Conservation (phyloP, 192 early-diverging fungal genomes). For the Gonapodya sp. region DNA sequence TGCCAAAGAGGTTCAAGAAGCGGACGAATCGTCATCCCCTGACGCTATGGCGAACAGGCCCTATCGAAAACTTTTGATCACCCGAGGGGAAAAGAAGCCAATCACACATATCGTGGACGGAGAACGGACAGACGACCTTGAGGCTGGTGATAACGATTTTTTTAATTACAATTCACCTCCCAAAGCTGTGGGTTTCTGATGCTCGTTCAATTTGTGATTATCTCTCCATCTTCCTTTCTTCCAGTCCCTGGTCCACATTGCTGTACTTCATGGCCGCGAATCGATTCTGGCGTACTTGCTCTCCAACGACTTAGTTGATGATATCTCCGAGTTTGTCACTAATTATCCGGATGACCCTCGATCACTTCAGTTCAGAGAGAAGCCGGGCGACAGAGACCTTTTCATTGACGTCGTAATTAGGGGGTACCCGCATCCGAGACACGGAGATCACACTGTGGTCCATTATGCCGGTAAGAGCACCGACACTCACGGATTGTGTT, state of each 20-base stretch:
- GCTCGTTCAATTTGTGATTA: no score
- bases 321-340: background rate
- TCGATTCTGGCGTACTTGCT: background rate
- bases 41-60: background rate
- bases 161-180: background rate
- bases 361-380: background rate
- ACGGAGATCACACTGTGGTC: background rate
- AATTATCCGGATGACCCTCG: background rate
- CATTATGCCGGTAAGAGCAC: background rate
- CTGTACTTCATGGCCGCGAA: background rate
- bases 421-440: background rate
- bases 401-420: background rate
- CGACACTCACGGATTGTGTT: no score
- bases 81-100: background rate
- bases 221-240: no score
- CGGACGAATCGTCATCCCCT: background rate
- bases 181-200: background rate
- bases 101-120: background rate
- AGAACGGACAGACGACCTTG: no score
- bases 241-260: background rate
- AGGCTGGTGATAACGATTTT: background rate
- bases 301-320: background rate
- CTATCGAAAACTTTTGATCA: background rate
- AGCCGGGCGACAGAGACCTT: background rate
- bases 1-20: background rate